Conservation (phyloP, 164 flowering plant species). For the Kingdonia uniflora region DNA sequence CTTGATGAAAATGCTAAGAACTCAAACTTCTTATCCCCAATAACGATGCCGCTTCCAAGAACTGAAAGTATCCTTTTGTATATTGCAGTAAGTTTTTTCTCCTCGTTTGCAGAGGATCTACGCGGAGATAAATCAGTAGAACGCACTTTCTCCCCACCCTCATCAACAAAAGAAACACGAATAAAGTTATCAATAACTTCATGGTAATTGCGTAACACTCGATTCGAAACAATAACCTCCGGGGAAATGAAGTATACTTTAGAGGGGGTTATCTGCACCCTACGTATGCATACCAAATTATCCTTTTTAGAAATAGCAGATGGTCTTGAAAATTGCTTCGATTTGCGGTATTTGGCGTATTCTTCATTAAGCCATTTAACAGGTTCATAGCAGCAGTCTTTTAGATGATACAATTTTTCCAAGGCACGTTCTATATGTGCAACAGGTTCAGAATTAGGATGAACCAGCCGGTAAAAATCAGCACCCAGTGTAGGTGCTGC, state of each 20-base stretch:
- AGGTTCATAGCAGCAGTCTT: constrained; percentile 78
- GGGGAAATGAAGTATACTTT: constrained; percentile 74
- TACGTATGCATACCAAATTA: constrained; percentile 62
- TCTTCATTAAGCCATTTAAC: constrained; percentile 46
- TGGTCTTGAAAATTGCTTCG: constrained; percentile 15
- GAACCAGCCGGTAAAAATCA: constrained; percentile 37
- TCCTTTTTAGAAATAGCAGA: constrained; percentile 40
- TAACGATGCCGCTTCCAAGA: constrained; percentile 45
- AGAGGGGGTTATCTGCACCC: constrained; percentile 72
- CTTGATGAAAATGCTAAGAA: constrained; percentile 90
- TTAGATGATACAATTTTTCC: constrained; percentile 41
- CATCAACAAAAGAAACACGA: constrained; percentile 77
- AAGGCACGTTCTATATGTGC: constrained; percentile 44
- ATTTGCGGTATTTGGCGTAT: constrained; percentile 23
- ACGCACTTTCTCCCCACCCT: constrained; percentile 50
- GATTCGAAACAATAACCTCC: constrained; percentile 71
- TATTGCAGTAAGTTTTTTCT: constrained; percentile 28
- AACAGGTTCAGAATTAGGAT: constrained; percentile 27
- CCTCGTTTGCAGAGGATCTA: constrained; percentile 11
- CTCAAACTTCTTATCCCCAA: constrained; percentile 74
- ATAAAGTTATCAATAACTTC: constrained; percentile 55
- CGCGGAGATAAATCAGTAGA: constrained; percentile 50
- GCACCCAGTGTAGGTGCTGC: constrained; percentile 50
- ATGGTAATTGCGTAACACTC: constrained; percentile 46
- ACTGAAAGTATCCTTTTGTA: constrained; percentile 49